Base-by-base conservation (phyloP, 1,284 basidiomycete genomes). In the Sanghuangporus sanghuang region DNA sequence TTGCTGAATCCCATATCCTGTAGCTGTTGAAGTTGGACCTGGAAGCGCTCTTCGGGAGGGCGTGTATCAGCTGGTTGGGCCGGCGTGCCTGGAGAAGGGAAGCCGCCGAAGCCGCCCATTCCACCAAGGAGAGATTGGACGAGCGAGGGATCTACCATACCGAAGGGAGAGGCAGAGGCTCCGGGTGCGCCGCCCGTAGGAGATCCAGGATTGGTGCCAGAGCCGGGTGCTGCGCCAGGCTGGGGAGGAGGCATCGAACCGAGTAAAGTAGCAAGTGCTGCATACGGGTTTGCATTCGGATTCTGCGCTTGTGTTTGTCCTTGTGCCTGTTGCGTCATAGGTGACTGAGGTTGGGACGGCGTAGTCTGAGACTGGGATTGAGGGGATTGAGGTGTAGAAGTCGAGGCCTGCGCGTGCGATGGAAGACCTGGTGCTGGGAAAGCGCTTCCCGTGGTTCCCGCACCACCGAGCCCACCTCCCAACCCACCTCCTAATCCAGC, bases 1-100 rank as follows among this genome's bases (percentile, higher is more conserved):
- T 95, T 92, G 23, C 79, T 82, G 74, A 93, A 93, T 0, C 92
- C 91, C 91, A 93, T 93, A 64, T 90, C 92, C 76, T 92, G 89
- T 68, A 96, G 73, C 84, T 95, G 93, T 81, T 88, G 86, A 11
- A 95, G 77, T 73, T 95, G 92, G 12, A 89, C 86, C 70, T 95
- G 90, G 81, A 92, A 96, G 60, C 93, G 80, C 77, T 95, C 94
- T 73, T 96, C 94, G 3, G 93, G 87, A 11, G 90, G 82, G 69
- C 92, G 78, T 2, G 85, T 77, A 72, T 95, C 92, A 1, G 84
- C 77, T 3, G 88, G 83, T 6, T 80, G 71, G n/a, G 71, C 69
- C 36, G 61, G 68, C 64, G 27, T 65, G 65, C n/a, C 63, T 3
- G 32, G 68, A 27, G 66, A 70, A 8, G 64, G 72, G 16, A 71